Conservation (phyloP, 495 filamentous ascomycete species). For the Elaphomyces granulatus region DNA sequence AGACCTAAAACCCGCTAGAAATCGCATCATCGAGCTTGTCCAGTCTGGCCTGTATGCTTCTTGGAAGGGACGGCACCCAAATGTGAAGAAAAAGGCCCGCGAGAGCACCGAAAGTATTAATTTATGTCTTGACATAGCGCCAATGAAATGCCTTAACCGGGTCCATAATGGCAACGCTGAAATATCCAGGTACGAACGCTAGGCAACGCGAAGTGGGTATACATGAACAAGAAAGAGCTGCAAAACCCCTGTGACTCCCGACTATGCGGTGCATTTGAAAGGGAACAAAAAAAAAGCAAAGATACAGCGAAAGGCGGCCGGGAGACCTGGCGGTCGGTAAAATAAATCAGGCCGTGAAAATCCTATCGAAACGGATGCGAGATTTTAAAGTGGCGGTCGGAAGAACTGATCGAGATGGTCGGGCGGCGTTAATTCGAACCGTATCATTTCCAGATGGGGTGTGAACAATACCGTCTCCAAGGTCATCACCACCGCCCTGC, state of each 20-base stretch:
- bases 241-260: not conserved
- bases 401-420: not conserved
- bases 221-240: not conserved
- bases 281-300: not conserved
- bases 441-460: slow-evolving; percentile 18
- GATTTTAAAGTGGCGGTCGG: not conserved
- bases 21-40: not conserved
- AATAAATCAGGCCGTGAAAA: not conserved
- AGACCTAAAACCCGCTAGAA: not conserved
- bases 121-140: not conserved
- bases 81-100: not conserved
- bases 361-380: not conserved
- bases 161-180: not conserved
- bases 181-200: not conserved
- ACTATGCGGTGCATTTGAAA: not conserved
- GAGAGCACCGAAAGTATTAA: not conserved
- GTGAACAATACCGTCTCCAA: slow-evolving; percentile 5
- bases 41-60: not conserved
- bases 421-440: slow-evolving; percentile 10
- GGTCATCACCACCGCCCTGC: slow-evolving; percentile 21
- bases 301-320: not conserved
- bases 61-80: not conserved
- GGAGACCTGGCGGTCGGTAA: not conserved
- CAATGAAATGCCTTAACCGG: not conserved
- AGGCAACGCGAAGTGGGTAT: not conserved